Conservation (phyloP, 768 basidiomycete genomes). For the Solioccasus polychromus region DNA sequence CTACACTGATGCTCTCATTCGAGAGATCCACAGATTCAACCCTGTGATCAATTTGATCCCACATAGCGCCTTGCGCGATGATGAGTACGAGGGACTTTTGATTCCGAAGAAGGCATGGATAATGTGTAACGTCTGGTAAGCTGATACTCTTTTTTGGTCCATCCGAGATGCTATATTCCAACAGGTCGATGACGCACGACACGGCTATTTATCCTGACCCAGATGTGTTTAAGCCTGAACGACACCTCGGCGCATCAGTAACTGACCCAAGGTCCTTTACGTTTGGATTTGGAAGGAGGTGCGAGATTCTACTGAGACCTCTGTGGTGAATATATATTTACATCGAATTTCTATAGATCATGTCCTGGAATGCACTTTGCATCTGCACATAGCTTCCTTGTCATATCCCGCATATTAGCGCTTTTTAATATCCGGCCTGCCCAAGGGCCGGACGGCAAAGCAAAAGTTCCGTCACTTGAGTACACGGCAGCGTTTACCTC, state of each 20-base stretch:
- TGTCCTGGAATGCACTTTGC: conserved; percentile 23
- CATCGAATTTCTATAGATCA: background rate
- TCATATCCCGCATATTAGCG: conserved; percentile 22
- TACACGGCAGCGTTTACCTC: conserved; percentile 7
- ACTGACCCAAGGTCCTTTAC: conserved; percentile 19
- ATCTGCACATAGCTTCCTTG: conserved; percentile 17
- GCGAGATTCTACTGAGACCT: background rate
- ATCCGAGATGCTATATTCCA: background rate
- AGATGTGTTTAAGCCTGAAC: conserved; percentile 27
- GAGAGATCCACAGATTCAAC: conserved; percentile 19
- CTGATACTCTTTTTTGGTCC: background rate
- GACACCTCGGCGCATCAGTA: conserved; percentile 16
- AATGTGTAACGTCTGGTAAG: conserved; percentile 15
- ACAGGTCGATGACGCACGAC: conserved; percentile 35
- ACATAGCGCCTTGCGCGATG: conserved; percentile 11
- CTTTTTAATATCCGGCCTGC: conserved; percentile 20
- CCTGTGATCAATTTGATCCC: conserved; percentile 18
- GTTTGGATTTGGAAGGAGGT: conserved; percentile 22
- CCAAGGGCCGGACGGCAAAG: conserved; percentile 19
- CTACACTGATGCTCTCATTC: conserved; percentile 25
- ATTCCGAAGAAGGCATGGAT: conserved; percentile 12
- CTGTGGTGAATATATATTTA: background rate
- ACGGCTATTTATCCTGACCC: conserved; percentile 28
- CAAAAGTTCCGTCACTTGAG: conserved; percentile 8
- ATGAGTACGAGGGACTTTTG: conserved; percentile 8